These are phyloP conservation scores for Coniferiporia weirii DNA, from an alignment of 1,284 basidiomycete genomes.

Conservation along the genomic window DNA sequence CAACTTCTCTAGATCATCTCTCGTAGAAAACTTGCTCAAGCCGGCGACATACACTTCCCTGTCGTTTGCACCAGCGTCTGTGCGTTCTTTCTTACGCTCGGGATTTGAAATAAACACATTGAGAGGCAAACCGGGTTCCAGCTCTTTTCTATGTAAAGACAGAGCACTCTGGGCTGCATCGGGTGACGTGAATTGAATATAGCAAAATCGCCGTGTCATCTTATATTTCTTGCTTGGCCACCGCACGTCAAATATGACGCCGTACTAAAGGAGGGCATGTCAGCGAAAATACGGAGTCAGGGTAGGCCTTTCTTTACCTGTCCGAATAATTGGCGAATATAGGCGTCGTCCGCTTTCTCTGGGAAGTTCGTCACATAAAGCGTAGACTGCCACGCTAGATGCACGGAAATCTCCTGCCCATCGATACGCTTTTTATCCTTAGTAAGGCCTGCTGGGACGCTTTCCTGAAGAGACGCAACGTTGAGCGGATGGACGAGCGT, in stretches of 20 bases:
- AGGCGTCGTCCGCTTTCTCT: constrained; percentile 75
- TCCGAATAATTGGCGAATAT: constrained; percentile 72
- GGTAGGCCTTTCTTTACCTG: constrained; percentile 43
- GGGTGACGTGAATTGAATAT: constrained; percentile 85
- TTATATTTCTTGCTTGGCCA: constrained; percentile 99
- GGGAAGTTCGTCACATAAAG: constrained; percentile 97
- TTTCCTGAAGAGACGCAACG: constrained; percentile 45
- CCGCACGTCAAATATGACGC: constrained; percentile 87
- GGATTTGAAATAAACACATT: constrained; percentile 91
- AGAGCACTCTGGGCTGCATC: constrained; percentile 73
- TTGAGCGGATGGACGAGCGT: neutral
- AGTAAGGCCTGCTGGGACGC: constrained; percentile 80
- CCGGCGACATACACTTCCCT: constrained; percentile 84
- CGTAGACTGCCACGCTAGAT: constrained; percentile 91
- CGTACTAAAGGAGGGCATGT: constrained; percentile 52
- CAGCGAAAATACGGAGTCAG: constrained; percentile 9
- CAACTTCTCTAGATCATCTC: constrained; percentile 67
- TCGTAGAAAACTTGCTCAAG: constrained; percentile 69
- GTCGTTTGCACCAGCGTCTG: constrained; percentile 78
- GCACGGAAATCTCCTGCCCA: constrained; percentile 72
- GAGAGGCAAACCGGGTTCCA: constrained; percentile 61
- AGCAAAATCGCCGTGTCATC: constrained; percentile 86
- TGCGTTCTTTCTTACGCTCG: constrained; percentile 79
- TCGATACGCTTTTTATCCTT: constrained; percentile 88
- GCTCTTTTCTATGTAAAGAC: constrained; percentile 70